phyloP scores from a whole-genome alignment of 192 early-diverging fungal genomes.

The Backusella macrospora region DNA sequence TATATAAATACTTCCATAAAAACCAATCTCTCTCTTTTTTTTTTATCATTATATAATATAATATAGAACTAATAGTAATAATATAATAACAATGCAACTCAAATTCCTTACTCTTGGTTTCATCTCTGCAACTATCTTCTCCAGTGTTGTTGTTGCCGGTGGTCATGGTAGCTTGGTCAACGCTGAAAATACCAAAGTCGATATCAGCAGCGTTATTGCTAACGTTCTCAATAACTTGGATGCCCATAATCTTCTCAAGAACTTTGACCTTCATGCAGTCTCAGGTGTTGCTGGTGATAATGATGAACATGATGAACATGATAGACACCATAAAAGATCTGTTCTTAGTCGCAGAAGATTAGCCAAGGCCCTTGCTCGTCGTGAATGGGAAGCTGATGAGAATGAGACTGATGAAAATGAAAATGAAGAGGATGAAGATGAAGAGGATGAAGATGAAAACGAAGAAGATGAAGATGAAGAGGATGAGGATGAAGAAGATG shows the following conservation, averaged over 20 bases:
- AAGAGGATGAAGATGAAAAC: not conserved
- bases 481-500: not conserved
- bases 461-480: not conserved
- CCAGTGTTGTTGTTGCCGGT: not conserved
- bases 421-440: not conserved
- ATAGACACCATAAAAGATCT: not conserved
- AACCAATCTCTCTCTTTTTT: not conserved
- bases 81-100: not conserved
- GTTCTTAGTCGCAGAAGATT: not conserved
- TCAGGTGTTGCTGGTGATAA: not conserved
- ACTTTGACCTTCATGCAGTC: not conserved
- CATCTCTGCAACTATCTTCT: not conserved
- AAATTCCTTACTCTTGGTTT: constrained; percentile 11
- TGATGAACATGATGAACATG: too few species aligned
- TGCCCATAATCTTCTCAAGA: not conserved
- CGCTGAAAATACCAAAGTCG: not conserved
- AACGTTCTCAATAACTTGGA: not conserved
- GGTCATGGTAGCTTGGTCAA: not conserved
- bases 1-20: constrained; percentile 3
- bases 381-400: constrained; percentile 4
- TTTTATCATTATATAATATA: constrained; percentile 1
- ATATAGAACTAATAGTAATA: not conserved
- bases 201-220: not conserved
- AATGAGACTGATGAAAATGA: not conserved
- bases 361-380: not conserved